These are phyloP conservation scores for Neltuma alba DNA, from an alignment of 306 rosid species.

Conservation along the genomic window DNA sequence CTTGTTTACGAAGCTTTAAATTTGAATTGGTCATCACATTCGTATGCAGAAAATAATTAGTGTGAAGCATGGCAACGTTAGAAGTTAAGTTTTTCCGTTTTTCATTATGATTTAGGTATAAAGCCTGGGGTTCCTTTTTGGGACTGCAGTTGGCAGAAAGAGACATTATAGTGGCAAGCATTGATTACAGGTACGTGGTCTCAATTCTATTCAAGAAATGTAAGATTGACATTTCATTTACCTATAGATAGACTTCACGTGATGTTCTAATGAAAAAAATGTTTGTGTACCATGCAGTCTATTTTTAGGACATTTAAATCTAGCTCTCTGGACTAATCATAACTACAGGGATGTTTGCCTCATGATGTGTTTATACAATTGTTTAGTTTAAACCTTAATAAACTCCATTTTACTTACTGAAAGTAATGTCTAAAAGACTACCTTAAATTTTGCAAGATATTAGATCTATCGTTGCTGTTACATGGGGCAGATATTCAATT, in stretches of 20 bases:
- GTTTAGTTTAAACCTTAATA: background rate
- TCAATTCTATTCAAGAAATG: conserved; percentile 47
- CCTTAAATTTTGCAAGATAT: background rate
- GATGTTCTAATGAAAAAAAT: conserved; percentile 35
- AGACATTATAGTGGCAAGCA: conserved; percentile 84
- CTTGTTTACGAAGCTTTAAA: conserved; percentile 16
- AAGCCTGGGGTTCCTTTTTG: conserved; percentile 96
- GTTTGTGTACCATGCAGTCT: conserved; percentile 24
- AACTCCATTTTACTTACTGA: background rate
- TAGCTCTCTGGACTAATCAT: conserved; percentile 14
- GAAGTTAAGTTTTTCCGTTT: conserved; percentile 33
- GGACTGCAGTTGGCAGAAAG: conserved; percentile 91
- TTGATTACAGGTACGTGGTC: conserved; percentile 87
- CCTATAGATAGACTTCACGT: conserved; percentile 42
- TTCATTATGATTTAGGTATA: conserved; percentile 67
- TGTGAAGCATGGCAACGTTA: background rate
- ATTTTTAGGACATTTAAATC: conserved; percentile 19
- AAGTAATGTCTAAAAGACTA: background rate
- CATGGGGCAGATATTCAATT: conserved; percentile 13
- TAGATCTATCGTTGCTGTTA: background rate
- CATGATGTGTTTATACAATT: conserved; percentile 6
- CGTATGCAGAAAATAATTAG: background rate
- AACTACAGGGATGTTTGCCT: conserved; percentile 2
- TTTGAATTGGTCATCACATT: conserved; percentile 20
- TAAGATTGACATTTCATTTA: conserved; percentile 41